Percentiles rank a stretch among this genome's conserved stretches.
Evolutionary conservation across 495 filamentous ascomycete species (phyloP).

Genomic region (Penicillium salamii): DNA sequence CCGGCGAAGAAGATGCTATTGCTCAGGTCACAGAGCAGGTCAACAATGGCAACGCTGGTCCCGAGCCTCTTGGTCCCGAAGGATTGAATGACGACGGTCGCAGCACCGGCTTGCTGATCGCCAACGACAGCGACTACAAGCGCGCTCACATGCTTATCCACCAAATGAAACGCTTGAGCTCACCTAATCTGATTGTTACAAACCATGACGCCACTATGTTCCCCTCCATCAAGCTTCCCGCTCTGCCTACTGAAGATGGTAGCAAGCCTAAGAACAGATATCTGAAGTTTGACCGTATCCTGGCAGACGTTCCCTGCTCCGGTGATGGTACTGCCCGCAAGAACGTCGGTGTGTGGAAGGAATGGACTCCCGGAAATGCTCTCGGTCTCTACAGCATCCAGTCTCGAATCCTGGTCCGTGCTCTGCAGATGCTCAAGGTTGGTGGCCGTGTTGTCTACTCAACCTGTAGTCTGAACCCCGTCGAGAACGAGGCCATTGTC

Average conservation of each 20-base stretch:
- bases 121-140: conserved; percentile 94
- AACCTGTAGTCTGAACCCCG: conserved; percentile 95
- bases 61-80: conserved; percentile 43
- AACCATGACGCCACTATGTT: conserved; percentile 98
- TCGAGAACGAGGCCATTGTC: conserved; percentile 96
- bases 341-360: conserved; percentile 89
- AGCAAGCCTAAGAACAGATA: conserved; percentile 61
- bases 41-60: conserved; percentile 46
- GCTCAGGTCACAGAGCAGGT: conserved; percentile 54
- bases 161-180: conserved; percentile 93
- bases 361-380: conserved; percentile 83
- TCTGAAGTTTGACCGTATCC: conserved; percentile 93
- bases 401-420: conserved; percentile 83
- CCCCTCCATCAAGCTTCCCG: conserved; percentile 77
- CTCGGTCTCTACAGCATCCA: conserved; percentile 83
- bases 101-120: conserved; percentile 85
- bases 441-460: conserved; percentile 95
- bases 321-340: conserved; percentile 92
- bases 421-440: conserved; percentile 93
- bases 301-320: conserved; percentile 95
- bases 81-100: conserved; percentile 76
- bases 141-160: conserved; percentile 95
- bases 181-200: conserved; percentile 93
- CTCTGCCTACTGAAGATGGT: conserved; percentile 42
- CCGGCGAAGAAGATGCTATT: conserved; percentile 83